Conservation (phyloP, 2,329 filamentous ascomycete species). For the Cladosporium sphaerospermum region DNA sequence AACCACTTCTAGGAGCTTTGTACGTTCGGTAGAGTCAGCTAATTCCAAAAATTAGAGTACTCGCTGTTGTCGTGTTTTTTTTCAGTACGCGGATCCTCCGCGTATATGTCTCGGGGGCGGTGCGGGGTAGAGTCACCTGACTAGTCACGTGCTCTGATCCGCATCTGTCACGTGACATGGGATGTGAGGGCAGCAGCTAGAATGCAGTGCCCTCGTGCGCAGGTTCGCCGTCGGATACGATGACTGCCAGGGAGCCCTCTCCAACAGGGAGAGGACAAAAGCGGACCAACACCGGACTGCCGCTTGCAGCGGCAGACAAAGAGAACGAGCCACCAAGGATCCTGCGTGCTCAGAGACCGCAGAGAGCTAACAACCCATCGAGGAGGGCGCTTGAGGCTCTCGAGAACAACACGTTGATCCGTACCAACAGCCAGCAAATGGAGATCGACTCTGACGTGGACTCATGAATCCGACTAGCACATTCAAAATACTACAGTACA, state of each 20-base stretch:
- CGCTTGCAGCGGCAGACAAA: background rate
- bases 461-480: background rate
- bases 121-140: no score
- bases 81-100: no score
- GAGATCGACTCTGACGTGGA: background rate
- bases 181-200: no score
- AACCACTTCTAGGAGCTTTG: no score
- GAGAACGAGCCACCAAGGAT: background rate
- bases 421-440: background rate
- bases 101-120: no score
- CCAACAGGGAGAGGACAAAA: background rate
- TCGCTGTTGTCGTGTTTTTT: no score
- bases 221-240: background rate
- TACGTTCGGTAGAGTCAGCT: no score
- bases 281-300: background rate
- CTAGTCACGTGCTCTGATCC: no score
- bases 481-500: background rate
- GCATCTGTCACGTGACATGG: no score
- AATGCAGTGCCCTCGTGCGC: no score
- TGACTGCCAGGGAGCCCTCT: background rate
- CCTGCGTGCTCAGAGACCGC: background rate
- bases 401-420: background rate
- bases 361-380: background rate
- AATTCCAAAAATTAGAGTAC: no score
- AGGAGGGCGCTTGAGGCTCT: background rate